Base-by-base conservation (phyloP, 148 eudicot genomes). In the Camellia granthamiana region DNA sequence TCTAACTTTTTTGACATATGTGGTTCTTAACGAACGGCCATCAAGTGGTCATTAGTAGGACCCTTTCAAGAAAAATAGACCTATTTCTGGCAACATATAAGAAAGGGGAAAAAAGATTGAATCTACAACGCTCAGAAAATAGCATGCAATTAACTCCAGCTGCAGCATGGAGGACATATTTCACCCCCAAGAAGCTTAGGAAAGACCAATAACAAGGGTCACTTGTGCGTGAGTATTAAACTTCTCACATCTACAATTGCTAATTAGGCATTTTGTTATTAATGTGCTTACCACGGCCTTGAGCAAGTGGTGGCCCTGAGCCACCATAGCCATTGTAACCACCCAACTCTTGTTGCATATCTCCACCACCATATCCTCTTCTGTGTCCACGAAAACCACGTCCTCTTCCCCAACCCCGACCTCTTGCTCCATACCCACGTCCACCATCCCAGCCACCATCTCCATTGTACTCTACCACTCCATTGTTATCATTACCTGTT, bases 361-460 rank as follows among this genome's bases (percentile, higher is more conserved):
- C 78, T 42, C 69, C 78, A 62, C 69, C 69, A 58, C 84, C 79
- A 81, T 72, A 80, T 58, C 89, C 89, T 74, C 87, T 84, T 67
- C 91, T 90, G 61, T 88, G 83, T 7, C 90, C 91, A 76, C 90
- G 82, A 51, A 74, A 85, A 80, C 81, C 81, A 43, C 79, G 83
- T 65, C 86, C 79, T 81, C 87, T 84, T 67, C 85, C 87, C 74
- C 78, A 81, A 21, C 89, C 91, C 81, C 88, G 84, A 49, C 83
- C 83, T 75, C 83, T 75, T 60, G 77, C 84, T 72, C 41, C 74
- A 5, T 78, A 67, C 7, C 74, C 81, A 55, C 75, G 66, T 73
- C 85, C 85, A 60, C 86, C 83, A 49, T 69, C 80, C 66, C 85
- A 85, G 10, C 78, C 78, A 6, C 78, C 78, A 8, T 78, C 81